Evolutionary conservation across 352 stramenopile genomes (phyloP).

Genomic region (Globisporangium radiosum): DNA sequence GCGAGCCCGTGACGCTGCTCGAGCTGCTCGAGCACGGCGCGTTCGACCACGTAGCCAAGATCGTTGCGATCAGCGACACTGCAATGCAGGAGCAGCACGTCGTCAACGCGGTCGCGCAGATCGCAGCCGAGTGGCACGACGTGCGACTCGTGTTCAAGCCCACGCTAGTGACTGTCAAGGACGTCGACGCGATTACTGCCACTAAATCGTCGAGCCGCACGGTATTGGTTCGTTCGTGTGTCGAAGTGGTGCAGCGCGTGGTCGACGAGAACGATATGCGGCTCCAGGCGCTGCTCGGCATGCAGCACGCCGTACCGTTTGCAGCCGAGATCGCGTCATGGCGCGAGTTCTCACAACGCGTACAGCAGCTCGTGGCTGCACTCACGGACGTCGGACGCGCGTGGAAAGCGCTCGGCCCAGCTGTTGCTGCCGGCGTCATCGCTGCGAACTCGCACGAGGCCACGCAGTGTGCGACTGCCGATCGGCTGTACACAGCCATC

Average conservation of each 20-base stretch:
- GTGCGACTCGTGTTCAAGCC: slow-evolving; percentile 42
- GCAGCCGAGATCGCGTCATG: slow-evolving; percentile 33
- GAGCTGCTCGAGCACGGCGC: slow-evolving; percentile 66
- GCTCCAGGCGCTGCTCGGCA: slow-evolving; percentile 40
- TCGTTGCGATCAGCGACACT: slow-evolving; percentile 59
- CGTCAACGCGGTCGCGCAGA: slow-evolving; percentile 36
- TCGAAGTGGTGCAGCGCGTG: slow-evolving; percentile 39
- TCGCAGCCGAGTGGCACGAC: slow-evolving; percentile 41
- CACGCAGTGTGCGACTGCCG: slow-evolving; percentile 32
- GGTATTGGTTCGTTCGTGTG: slow-evolving; percentile 17
- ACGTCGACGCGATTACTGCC: too few species aligned
- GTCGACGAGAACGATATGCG: slow-evolving; percentile 57
- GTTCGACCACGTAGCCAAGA: slow-evolving; percentile 37
- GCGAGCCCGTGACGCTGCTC: slow-evolving; percentile 56
- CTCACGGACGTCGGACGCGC: slow-evolving; percentile 30
- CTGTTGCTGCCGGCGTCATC: slow-evolving; percentile 47
- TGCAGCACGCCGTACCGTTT: slow-evolving; percentile 41
- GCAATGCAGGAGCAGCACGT: slow-evolving; percentile 64
- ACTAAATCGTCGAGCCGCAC: neutral
- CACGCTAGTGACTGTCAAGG: neutral
- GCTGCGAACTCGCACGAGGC: slow-evolving; percentile 35
- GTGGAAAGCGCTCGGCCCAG: slow-evolving; percentile 41
- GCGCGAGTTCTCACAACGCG: slow-evolving; percentile 39
- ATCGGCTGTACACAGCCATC: slow-evolving; percentile 28
- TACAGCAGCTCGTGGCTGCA: slow-evolving; percentile 30